phyloP scores from a whole-genome alignment of 306 rosid genomes.

The Rubus parviflorus region DNA sequence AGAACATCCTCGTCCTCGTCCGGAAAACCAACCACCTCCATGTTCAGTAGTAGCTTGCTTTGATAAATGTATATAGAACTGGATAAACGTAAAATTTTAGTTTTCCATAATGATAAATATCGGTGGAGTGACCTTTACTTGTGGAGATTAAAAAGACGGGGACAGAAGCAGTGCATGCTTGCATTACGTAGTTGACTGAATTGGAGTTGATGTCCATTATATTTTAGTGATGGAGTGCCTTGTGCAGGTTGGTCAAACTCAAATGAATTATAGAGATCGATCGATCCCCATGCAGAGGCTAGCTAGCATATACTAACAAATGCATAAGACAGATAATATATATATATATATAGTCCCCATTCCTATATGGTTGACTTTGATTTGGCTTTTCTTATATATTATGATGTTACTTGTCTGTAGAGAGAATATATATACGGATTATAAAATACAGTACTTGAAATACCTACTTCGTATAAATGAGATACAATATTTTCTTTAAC shows the following conservation, averaged over 20 bases:
- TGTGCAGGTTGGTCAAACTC: neutral
- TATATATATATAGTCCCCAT: neutral
- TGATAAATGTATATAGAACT: no score
- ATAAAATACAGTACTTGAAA: neutral
- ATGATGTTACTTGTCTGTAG: neutral
- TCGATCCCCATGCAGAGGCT: constrained; percentile 1
- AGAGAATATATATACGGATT: neutral
- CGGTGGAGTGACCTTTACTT: neutral
- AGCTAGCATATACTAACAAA: neutral
- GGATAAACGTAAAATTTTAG: no score
- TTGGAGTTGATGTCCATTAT: neutral
- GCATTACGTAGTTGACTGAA: neutral
- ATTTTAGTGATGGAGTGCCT: neutral
- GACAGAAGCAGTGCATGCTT: neutral
- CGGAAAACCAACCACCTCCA: no score
- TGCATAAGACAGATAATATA: constrained; percentile 2
- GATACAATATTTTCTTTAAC: neutral
- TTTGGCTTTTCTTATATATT: neutral
- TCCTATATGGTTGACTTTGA: neutral
- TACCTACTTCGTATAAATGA: neutral
- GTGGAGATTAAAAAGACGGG: neutral
- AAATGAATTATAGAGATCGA: neutral
- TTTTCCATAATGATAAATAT: neutral
- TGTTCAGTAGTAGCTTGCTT: no score
- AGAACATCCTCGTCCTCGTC: no score